A percentile compares a stretch with the other conserved stretches of the same genome.
phyloP scores from a whole-genome alignment of 768 basidiomycete species.

The Lactifluus rugatus region DNA sequence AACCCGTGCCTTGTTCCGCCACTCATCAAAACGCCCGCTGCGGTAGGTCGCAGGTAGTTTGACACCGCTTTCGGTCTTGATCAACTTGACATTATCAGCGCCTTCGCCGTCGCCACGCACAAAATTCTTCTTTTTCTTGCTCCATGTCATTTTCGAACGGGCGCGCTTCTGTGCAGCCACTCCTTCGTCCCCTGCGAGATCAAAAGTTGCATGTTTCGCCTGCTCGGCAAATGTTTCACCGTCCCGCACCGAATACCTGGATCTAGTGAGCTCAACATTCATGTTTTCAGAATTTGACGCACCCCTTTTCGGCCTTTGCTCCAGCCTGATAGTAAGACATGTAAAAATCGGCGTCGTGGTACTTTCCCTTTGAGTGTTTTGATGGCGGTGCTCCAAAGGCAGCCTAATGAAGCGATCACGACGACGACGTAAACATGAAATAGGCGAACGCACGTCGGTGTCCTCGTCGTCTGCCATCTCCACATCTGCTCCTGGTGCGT shows the following conservation, averaged over 20 bases:
- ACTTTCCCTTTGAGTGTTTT: slow-evolving; percentile 37
- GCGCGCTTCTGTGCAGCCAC: slow-evolving; percentile 49
- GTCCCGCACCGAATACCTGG: slow-evolving; percentile 80
- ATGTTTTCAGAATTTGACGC: slow-evolving; percentile 22
- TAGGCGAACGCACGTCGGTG: slow-evolving; percentile 59
- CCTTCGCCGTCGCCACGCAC: slow-evolving; percentile 77
- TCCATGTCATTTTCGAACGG: slow-evolving; percentile 59
- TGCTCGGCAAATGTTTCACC: slow-evolving; percentile 84
- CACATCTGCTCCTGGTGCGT: slow-evolving; percentile 25
- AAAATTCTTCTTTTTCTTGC: slow-evolving; percentile 94
- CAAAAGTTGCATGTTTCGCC: slow-evolving; percentile 70
- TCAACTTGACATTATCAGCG: slow-evolving; percentile 88
- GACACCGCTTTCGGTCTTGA: slow-evolving; percentile 86
- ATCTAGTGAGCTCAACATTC: neutral
- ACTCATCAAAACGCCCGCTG: slow-evolving; percentile 91
- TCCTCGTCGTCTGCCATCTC: slow-evolving; percentile 77
- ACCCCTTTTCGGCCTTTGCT: slow-evolving; percentile 86
- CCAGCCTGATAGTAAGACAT: slow-evolving; percentile 89
- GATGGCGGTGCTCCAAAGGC: slow-evolving; percentile 11
- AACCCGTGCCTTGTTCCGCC: slow-evolving; percentile 73
- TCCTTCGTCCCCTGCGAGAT: slow-evolving; percentile 73
- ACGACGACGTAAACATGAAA: slow-evolving; percentile 44
- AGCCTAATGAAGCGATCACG: slow-evolving; percentile 29
- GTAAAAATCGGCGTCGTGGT: slow-evolving; percentile 79
- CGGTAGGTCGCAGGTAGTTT: slow-evolving; percentile 87